Evolutionary conservation across 345 rosid species (phyloP), one percentile per base, ranked within the genome.

Genomic region (Salix arbutifolia): DNA sequence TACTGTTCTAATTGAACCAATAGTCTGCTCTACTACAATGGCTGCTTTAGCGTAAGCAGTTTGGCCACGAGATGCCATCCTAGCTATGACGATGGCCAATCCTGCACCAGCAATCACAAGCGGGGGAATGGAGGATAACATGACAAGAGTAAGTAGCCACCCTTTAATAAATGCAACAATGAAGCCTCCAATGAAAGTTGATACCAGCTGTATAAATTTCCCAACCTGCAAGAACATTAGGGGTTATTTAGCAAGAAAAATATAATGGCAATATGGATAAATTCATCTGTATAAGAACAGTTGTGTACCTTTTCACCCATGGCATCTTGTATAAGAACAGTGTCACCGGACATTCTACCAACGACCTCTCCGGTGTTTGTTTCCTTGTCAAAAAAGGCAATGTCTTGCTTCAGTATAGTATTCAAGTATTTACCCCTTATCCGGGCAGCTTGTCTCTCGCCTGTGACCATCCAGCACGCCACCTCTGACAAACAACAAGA

Each of bases 281-380:
- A 38, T 58, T 73, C 52, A 37, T n/a, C n/a, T 7, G 14, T 28
- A 37, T 31, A 14, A 18, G 48, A 28, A n/a, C 3, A 40, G 17
- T n/a, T 6, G 61, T 23, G 42, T 81, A 94, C 98, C 91, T 92
- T 94, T 80, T 94, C 98, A 11, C 98, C 98, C 96, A 94, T 94
- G 56, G 98, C 98, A 23, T 94, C 96, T 83, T 92, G 97, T 70
- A 94, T 94, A 38, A 94, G 90, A 61, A 91, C 98, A 2, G 97
- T 94, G 83, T 94, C 98, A 31, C 98, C 97, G 5, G 98, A 94
- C 98, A 94, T 94, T 82, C 98, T 90, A n/a, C 94, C 91, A 13
- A 94, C 85, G 23, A 94, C 97, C 87, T 94, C 98, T 19, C 98
- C 97, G 0, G 97, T 91, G 78, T 87, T 94, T 44, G 96, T 88